These are phyloP conservation scores for Sphaerulina populicola DNA, from an alignment of 2,329 filamentous ascomycete genomes.

Conservation along the genomic window DNA sequence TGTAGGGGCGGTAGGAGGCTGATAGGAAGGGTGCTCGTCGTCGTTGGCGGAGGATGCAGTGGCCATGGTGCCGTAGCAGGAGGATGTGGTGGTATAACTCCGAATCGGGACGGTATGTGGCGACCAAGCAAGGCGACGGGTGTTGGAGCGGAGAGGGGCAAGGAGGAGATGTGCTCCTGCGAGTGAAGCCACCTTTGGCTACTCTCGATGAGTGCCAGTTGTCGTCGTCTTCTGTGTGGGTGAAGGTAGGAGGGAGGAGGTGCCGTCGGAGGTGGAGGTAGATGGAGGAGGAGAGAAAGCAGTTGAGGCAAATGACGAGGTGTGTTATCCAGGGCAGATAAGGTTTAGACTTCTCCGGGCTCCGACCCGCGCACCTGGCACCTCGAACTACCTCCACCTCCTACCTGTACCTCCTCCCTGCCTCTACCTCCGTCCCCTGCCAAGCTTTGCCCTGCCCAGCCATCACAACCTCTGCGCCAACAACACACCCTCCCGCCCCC, in stretches of 20 bases:
- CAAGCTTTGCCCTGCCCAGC: background rate
- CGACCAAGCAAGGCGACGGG: background rate
- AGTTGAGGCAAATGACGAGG: background rate
- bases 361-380: too few species aligned
- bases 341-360: background rate
- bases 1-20: slow-evolving; percentile 11
- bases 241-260: too few species aligned
- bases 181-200: slow-evolving; percentile 5
- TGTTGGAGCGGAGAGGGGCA: slow-evolving; percentile 1
- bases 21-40: slow-evolving; percentile 13
- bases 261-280: too few species aligned
- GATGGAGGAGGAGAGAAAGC: too few species aligned
- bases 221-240: background rate
- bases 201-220: background rate
- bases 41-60: slow-evolving; percentile 22
- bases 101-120: background rate
- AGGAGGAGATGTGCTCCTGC: slow-evolving; percentile 6
- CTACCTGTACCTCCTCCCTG: too few species aligned
- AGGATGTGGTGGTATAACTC: background rate
- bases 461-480: background rate
- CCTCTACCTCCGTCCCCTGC: too few species aligned
- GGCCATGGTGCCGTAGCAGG: slow-evolving; percentile 28
- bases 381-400: too few species aligned
- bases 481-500: background rate
- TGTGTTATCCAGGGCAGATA: background rate